Base-by-base conservation (phyloP, 129 eudicot genomes). In the Kitagawia praeruptora region DNA sequence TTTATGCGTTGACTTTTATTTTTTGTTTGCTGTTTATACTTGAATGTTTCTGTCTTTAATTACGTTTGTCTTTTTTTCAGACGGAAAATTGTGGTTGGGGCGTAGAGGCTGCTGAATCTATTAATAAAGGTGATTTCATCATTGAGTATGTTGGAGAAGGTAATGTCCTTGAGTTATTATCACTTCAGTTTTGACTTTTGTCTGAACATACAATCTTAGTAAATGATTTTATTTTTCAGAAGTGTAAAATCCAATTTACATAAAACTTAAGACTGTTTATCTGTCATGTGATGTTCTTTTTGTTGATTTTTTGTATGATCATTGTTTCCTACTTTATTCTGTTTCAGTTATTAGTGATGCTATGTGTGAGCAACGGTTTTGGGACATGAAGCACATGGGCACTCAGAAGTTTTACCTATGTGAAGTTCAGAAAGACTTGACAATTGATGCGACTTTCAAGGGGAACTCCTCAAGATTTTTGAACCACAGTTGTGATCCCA, bases 101-200 rank as follows among this genome's bases (percentile, higher is more conserved):
- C 46, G 96, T 87, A 46, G 92, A 84, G 87, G 98, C 98, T 44
- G 89, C 87, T 83, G 96, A 92, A 82, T 53, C 88, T 64, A 87
- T 94, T 66, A 84, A 82, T 61, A 86, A 92, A 85, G 96, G 97
- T 71, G 98, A 94, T 45, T 94, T 94, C 78, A 74, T 94, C 64
- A 87, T 94, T 45, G 98, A 94, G 81, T 94, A 94, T 79, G 87
- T 90, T 15, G 98, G 97, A 14, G 98, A 94, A 94, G 98, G 98
- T 94, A 85, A 82, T 14, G 70, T 31, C 21, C 40, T 28, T 13
- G 1, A 67, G 40, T 67, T 31, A 67, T 67, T 67, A 67, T 67
- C 21, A 10, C 41, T 67, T 12, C 40, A 66, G 40, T 67, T 14
- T 67, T 14, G 37, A 23, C 14, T 67, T 14, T 67, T 14, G 37